Base-by-base conservation (phyloP, 352 stramenopile species). In the Globisporangium middletonii region DNA sequence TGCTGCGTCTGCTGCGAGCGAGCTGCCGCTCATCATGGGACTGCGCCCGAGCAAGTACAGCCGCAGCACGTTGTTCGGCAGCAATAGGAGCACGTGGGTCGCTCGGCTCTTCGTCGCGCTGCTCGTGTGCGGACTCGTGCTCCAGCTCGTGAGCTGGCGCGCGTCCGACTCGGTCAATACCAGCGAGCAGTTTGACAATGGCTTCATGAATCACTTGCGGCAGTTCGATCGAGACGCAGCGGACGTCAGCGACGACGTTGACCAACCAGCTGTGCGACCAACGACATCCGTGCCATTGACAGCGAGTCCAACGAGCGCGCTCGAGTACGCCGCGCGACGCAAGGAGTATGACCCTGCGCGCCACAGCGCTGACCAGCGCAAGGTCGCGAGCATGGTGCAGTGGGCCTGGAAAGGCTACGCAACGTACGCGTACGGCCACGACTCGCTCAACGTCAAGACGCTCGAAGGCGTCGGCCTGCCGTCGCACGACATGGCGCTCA, bases 361-460 rank as follows among this genome's bases (percentile, higher is more conserved):
- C 19, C 79, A 92, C 58, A 88, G 58, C 30, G 59, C 57, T 3
- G 79, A 89, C 50, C 81, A 89, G 59, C 69, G 68, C 26, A 63
- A 84, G 50, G 82, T 90, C 45, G 75, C 60, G 2, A 68, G 71
- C 16, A 89, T 89, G 78, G 63, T 89, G 44, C 62, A 73, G 30
- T 92, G 82, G 82, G 82, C 82, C n/a, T 92, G 82, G 82, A 77
- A 87, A 55, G 82, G 74, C 13, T 92, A 92, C 60, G 73, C 81
- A 33, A 74, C 69, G 11, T 76, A 86, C 50, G 82, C 82, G 13
- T 92, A 86, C 43, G 78, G 82, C 51, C 65, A 78, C 53, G 82
- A 92, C 66, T 84, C 80, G 37, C 59, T 92, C 15, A 83, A 92
- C 50, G 77, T 90, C 27, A 67, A 72, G 47, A 72, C 63, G 12